Conservation (phyloP, 768 basidiomycete species). For the Infundibulicybe gibba region DNA sequence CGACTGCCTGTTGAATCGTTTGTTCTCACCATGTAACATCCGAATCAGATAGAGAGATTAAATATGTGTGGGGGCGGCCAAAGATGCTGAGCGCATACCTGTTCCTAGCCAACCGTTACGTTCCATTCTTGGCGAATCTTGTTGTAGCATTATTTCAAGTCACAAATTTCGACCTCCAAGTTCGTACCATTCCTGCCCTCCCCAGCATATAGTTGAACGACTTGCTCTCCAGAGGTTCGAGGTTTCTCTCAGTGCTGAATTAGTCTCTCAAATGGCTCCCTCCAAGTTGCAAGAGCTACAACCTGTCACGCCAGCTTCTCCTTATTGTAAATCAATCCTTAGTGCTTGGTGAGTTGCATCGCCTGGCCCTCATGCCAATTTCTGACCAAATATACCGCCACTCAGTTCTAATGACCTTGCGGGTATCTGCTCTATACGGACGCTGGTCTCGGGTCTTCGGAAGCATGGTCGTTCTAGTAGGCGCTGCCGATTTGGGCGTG, state of each 20-base stretch:
- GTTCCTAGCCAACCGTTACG: constrained; percentile 50
- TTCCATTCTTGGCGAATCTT: constrained; percentile 36
- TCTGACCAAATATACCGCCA: no score
- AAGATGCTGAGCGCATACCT: constrained; percentile 33
- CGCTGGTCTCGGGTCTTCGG: constrained; percentile 31
- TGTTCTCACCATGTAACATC: no score
- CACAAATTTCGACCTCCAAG: constrained; percentile 16
- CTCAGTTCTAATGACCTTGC: constrained; percentile 39
- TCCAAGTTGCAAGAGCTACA: constrained; percentile 31
- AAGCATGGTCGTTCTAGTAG: constrained; percentile 29
- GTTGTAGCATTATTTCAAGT: constrained; percentile 24
- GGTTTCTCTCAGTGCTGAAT: neutral
- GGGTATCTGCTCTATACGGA: constrained; percentile 48
- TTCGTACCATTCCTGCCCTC: constrained; percentile 7
- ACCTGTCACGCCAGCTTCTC: constrained; percentile 34
- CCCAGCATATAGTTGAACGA: neutral
- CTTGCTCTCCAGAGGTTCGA: constrained; percentile 9
- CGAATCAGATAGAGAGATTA: constrained; percentile 31
- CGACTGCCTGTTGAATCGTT: no score
- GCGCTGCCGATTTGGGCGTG: constrained; percentile 21
- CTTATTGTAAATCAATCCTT: constrained; percentile 40
- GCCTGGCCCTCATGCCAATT: neutral
- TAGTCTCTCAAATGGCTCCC: neutral
- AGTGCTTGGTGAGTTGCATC: constrained; percentile 35
- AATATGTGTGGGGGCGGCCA: constrained; percentile 40